Evolutionary conservation across 2,329 filamentous ascomycete species (phyloP).

Genomic region (Colletotrichum chrysophilum): DNA sequence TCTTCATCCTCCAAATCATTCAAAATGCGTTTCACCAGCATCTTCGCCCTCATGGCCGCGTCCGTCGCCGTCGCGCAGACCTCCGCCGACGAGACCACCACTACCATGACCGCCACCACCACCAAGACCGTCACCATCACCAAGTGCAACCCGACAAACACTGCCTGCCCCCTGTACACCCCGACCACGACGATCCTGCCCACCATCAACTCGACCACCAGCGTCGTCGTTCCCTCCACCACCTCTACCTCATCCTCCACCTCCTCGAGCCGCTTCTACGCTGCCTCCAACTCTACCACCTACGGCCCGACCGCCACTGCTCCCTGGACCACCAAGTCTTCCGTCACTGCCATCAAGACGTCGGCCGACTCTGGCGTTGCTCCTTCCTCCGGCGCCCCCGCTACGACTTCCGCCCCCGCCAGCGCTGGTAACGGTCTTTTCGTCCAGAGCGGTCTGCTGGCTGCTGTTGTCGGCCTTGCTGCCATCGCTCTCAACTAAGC

Average conservation of each 20-base stretch:
- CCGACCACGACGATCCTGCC: slow-evolving; percentile 29
- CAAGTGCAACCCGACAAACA: slow-evolving; percentile 47
- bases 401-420: slow-evolving; percentile 28
- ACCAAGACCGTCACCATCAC: slow-evolving; percentile 53
- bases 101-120: slow-evolving; percentile 48
- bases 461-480: slow-evolving; percentile 43
- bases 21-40: slow-evolving; percentile 52
- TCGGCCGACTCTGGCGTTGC: slow-evolving; percentile 11
- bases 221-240: slow-evolving; percentile 20
- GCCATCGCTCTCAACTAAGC: slow-evolving; percentile 34
- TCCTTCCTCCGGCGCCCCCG: slow-evolving; percentile 25
- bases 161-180: slow-evolving; percentile 46
- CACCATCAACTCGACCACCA: slow-evolving; percentile 22
- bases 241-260: background rate
- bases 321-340: slow-evolving; percentile 27
- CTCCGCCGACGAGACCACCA: slow-evolving; percentile 35
- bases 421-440: slow-evolving; percentile 38
- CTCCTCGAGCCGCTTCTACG: slow-evolving; percentile 28
- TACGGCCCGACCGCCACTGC: slow-evolving; percentile 26
- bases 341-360: slow-evolving; percentile 22
- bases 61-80: slow-evolving; percentile 41
- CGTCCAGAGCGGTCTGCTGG: slow-evolving; percentile 44
- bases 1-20: slow-evolving; percentile 12
- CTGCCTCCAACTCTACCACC: slow-evolving; percentile 38
- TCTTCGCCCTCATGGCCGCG: slow-evolving; percentile 47